A percentile compares a stretch with the other conserved stretches of the same genome.
These are phyloP conservation scores for Fusarium algeriense DNA, from an alignment of 2,329 filamentous ascomycete genomes.

Conservation along the genomic window DNA sequence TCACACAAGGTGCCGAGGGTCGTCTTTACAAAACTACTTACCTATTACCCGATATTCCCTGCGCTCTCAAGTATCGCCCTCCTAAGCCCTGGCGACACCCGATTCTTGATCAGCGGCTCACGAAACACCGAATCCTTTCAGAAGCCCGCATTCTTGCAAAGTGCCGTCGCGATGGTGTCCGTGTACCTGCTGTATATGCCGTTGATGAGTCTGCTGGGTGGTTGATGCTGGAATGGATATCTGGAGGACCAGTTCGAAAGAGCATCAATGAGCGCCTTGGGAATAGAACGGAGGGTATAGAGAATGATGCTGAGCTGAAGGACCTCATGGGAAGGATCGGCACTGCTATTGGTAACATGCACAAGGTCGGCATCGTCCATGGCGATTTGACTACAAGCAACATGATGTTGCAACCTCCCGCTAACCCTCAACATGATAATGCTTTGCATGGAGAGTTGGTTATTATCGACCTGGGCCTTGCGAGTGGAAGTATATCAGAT, in stretches of 20 bases:
- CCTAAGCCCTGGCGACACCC: constrained; percentile 93
- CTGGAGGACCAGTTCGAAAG: constrained; percentile 76
- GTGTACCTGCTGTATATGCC: constrained; percentile 84
- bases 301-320: constrained; percentile 65
- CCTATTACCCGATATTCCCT: constrained; percentile 74
- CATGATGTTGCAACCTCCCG: constrained; percentile 77
- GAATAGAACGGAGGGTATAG: constrained; percentile 55
- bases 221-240: constrained; percentile 88
- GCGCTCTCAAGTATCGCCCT: constrained; percentile 91
- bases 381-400: constrained; percentile 98
- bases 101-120: constrained; percentile 86
- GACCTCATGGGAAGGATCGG: constrained; percentile 79
- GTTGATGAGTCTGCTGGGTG: constrained; percentile 74
- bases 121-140: constrained; percentile 85
- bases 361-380: constrained; percentile 88
- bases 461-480: constrained; percentile 94
- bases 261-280: constrained; percentile 77
- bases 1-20: constrained; percentile 95
- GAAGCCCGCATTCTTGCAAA: constrained; percentile 88
- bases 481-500: constrained; percentile 82
- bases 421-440: constrained; percentile 37
- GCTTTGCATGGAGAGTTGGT: constrained; percentile 79
- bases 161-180: constrained; percentile 81
- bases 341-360: constrained; percentile 77
- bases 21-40: constrained; percentile 91